A percentile compares a stretch with the other conserved stretches of the same genome.
These are phyloP conservation scores for Nigrospora osmanthi DNA, from an alignment of 2,329 filamentous ascomycete genomes.

Conservation along the genomic window DNA sequence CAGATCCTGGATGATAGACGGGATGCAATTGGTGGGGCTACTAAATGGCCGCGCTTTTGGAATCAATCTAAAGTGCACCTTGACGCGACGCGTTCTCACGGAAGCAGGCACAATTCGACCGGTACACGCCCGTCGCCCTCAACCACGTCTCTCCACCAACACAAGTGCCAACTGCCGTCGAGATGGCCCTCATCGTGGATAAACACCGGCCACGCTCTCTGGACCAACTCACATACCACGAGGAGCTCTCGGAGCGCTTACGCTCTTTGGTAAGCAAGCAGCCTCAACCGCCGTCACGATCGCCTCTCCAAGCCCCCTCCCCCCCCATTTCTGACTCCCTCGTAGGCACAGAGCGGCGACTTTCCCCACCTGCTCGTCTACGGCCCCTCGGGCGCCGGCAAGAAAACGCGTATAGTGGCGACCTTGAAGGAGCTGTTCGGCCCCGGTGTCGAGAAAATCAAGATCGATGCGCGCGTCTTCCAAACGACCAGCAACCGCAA, in stretches of 20 bases:
- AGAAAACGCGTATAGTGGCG: constrained; percentile 94
- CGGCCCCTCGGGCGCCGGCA: constrained; percentile 90
- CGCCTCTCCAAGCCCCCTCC: not conserved
- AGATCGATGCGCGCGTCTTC: constrained; percentile 95
- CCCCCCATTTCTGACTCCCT: constrained; percentile 7
- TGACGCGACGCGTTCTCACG: too few species aligned
- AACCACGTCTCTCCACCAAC: too few species aligned
- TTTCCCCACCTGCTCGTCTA: constrained; percentile 98
- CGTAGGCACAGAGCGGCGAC: constrained; percentile 87
- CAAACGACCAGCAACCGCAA: constrained; percentile 94
- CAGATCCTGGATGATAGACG: too few species aligned
- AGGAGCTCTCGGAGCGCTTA: constrained; percentile 79
- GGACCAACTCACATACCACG: constrained; percentile 76
- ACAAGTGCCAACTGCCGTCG: constrained; percentile 6
- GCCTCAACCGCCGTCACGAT: not conserved
- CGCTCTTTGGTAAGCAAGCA: constrained; percentile 67
- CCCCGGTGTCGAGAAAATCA: constrained; percentile 98
- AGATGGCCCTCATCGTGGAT: constrained; percentile 63
- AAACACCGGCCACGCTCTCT: constrained; percentile 68
- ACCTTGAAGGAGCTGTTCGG: constrained; percentile 94
- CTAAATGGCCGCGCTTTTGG: too few species aligned
- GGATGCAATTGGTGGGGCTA: too few species aligned
- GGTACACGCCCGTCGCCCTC: too few species aligned
- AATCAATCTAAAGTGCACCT: too few species aligned
- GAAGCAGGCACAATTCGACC: too few species aligned